Evolutionary conservation across 2,329 filamentous ascomycete genomes (phyloP).

Genomic region (Arthrobotrys megalospora): DNA sequence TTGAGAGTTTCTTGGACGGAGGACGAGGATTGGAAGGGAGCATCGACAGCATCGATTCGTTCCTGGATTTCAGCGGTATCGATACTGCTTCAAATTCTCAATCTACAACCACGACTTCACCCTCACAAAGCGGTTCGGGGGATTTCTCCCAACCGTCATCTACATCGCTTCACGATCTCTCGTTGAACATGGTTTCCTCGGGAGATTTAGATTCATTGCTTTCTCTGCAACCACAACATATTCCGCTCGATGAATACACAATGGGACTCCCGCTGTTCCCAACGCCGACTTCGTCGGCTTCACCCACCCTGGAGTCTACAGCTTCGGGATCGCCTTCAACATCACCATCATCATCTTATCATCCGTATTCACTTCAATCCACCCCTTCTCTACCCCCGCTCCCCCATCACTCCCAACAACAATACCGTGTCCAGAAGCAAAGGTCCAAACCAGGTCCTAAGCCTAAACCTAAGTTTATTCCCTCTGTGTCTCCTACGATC

Average conservation of each 20-base stretch:
- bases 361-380: slow-evolving; percentile 19
- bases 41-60: slow-evolving; percentile 32
- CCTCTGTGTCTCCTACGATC: slow-evolving; percentile 24
- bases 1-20: slow-evolving; percentile 16
- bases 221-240: slow-evolving; percentile 41
- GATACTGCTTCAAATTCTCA: slow-evolving; percentile 40
- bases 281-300: slow-evolving; percentile 35
- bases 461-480: slow-evolving; percentile 39
- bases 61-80: slow-evolving; percentile 39
- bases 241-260: slow-evolving; percentile 51
- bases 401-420: slow-evolving; percentile 20
- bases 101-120: slow-evolving; percentile 20
- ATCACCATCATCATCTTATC: slow-evolving; percentile 30
- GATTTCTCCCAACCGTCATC: slow-evolving; percentile 31
- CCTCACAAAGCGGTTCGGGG: slow-evolving; percentile 25
- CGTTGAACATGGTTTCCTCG: slow-evolving; percentile 34
- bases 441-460: slow-evolving; percentile 55
- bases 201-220: slow-evolving; percentile 52
- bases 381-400: slow-evolving; percentile 31
- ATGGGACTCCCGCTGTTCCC: slow-evolving; percentile 56
- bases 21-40: slow-evolving; percentile 12
- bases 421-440: slow-evolving; percentile 46
- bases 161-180: slow-evolving; percentile 27
- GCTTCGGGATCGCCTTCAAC: slow-evolving; percentile 26
- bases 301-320: slow-evolving; percentile 23